Evolutionary conservation across 2,329 filamentous ascomycete species (phyloP), one percentile per base, ranked within the genome.

Genomic region (Phaeosphaeriaceae sp.): DNA sequence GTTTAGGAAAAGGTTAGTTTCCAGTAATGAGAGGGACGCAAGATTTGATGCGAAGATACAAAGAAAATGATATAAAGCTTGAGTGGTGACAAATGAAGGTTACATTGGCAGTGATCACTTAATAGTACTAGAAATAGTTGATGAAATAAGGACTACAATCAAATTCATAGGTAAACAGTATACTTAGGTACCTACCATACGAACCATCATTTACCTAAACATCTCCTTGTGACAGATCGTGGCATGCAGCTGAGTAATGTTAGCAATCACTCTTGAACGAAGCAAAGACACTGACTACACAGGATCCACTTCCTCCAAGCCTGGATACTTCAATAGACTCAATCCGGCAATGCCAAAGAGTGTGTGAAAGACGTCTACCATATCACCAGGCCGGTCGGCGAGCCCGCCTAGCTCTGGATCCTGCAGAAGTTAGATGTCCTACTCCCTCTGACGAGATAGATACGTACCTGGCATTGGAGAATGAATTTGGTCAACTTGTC

Each of bases 311-410:
- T 88, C 85, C 63, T 88, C 82, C 35, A 97, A 75, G 1, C 87
- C 90, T 6, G 88, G 85, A 66, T 89, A 90, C 9, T 86, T 86
- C 21, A 97, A 77, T 47, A 99, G 81, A 70, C 92, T 96, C 60
- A 99, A 76, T 2, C 94, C 94, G 16, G 92, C 89, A 56, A 97
- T 76, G 18, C 90, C 92, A 72, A 99, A 99, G 44, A 87, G 79
- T 0, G 94, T 97, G 70, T 99, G 94, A 79, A 95, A 99, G 28
- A 99, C 92, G 77, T 99, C 94, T 17, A 97, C 93, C 87, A 93
- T 92, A 67, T 99, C 87, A 20, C 90, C 92, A 8, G 94, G 93
- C 53, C 92, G 81, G 76, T 99, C 94, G 4, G 93, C 87, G 59
- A 99, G 84, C 9, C 94, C 94, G 20, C 94, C 94, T 23, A 82